Conservation (phyloP, 371 early-diverging fungal species). For the Lichtheimia corymbifera region DNA sequence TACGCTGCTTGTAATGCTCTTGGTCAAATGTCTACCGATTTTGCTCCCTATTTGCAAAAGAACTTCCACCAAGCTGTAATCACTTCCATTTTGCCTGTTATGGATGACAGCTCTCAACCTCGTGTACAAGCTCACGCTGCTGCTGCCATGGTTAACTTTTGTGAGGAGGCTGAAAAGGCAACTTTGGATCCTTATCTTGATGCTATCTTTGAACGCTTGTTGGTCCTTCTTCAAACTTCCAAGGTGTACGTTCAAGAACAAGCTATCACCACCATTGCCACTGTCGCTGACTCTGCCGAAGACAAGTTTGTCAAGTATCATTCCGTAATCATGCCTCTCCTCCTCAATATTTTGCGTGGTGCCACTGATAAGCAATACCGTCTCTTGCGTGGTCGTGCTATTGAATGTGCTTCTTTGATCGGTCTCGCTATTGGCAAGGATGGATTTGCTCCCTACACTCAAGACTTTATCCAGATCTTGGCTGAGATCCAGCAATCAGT, state of each 20-base stretch:
- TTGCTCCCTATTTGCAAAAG: constrained; percentile 84
- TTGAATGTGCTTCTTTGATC: constrained; percentile 92
- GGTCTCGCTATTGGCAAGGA: constrained; percentile 94
- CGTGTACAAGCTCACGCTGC: constrained; percentile 96
- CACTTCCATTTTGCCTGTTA: constrained; percentile 78
- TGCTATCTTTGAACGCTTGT: constrained; percentile 82
- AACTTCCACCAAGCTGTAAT: constrained; percentile 79
- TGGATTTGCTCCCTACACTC: constrained; percentile 77
- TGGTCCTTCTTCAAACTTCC: constrained; percentile 76
- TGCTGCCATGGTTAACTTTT: constrained; percentile 96
- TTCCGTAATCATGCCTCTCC: constrained; percentile 88
- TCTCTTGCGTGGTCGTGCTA: constrained; percentile 89
- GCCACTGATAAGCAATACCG: constrained; percentile 86
- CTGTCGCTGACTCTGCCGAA: constrained; percentile 94
- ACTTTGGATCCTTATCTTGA: constrained; percentile 87
- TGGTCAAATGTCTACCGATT: constrained; percentile 97
- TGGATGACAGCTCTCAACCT: constrained; percentile 77
- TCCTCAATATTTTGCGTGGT: constrained; percentile 82
- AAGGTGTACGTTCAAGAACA: constrained; percentile 96
- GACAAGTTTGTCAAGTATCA: constrained; percentile 90
- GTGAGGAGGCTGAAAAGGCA: constrained; percentile 81
- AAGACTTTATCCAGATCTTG: constrained; percentile 78
- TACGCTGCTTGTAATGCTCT: constrained; percentile 95
- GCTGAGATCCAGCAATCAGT: constrained; percentile 77
- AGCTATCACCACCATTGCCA: constrained; percentile 95